Base-by-base conservation (phyloP, 257 asterid genomes). In the Plantago major region DNA sequence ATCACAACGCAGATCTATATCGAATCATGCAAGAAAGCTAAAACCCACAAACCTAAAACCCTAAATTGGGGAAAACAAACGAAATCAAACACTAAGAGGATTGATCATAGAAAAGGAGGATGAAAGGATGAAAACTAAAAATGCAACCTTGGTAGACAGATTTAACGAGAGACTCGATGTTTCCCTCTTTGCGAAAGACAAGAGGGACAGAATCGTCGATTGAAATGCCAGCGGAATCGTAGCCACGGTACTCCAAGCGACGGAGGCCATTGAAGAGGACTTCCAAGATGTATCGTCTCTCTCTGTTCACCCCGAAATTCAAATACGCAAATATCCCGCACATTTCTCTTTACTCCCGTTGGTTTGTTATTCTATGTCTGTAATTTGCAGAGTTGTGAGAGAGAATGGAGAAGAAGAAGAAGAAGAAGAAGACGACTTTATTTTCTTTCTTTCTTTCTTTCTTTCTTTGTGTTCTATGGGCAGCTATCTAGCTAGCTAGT, bases 211-310 rank as follows among this genome's bases (percentile, higher is more conserved):
- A 70, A 73, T 74, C 64, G 65, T 77, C 91, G 47, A 87, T 81
- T 54, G 89, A 69, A 50, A 93, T 73, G 16, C 99, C 99, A 46
- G 99, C 81, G 47, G 99, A 93, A 85, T 93, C 99, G 37, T 93
- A 93, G 50, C 99, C 99, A 68, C 99, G 73, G 65, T 93, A 93
- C 88, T 93, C 99, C 84, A 93, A 72, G 17, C 99, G 96, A 6
- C 99, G 78, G 62, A 90, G 85, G 18, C 95, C 96, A 69, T 83
- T 82, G 71, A 85, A 93, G 7, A 93, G 74, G 9, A 93, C 87
- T 70, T 87, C 95, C 50, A 93, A 57, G 22, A 93, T 85, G 76
- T 87, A 86, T 56, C 94, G 81, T 14, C 97, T 75, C 70, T 89
- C 95, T 64, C 88, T 73, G 45, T 73, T 82, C 14, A 87, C 89